These are phyloP conservation scores for Sporothrix pseudoabietina DNA, from an alignment of 2,329 filamentous ascomycete species.

Conservation along the genomic window DNA sequence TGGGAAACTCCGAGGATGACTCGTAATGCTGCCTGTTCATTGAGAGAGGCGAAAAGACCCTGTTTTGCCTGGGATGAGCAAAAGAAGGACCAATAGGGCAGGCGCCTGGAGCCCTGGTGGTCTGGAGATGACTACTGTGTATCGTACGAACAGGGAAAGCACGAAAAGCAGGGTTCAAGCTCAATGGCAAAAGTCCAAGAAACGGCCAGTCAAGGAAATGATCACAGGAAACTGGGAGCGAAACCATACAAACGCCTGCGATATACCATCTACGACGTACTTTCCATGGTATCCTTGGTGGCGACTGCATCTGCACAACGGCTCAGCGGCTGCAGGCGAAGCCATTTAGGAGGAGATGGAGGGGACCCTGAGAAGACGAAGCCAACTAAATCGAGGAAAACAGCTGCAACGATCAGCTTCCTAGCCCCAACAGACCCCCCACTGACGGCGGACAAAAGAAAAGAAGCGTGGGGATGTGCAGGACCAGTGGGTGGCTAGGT, in stretches of 20 bases:
- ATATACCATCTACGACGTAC: neutral
- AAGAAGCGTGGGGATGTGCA: slow-evolving; percentile 14
- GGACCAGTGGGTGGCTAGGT: slow-evolving; percentile 13
- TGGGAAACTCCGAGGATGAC: neutral
- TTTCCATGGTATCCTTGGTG: neutral
- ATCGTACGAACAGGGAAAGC: neutral
- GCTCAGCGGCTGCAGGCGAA: slow-evolving; percentile 18
- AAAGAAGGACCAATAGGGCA: neutral
- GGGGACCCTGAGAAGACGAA: slow-evolving; percentile 9
- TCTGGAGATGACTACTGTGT: neutral
- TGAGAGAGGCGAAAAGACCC: slow-evolving; percentile 5
- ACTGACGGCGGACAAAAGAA: neutral
- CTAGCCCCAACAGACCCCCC: neutral
- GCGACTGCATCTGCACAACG: neutral
- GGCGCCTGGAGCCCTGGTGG: neutral
- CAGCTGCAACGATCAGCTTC: neutral
- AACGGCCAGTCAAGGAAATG: slow-evolving; percentile 14
- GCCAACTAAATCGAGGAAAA: neutral
- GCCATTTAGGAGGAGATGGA: neutral
- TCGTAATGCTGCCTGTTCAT: slow-evolving; percentile 9
- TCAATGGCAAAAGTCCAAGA: neutral
- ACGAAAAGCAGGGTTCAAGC: neutral
- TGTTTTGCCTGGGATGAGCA: neutral
- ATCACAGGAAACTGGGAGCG: neutral
- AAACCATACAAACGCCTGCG: neutral